phyloP scores from a whole-genome alignment of 1,284 basidiomycete genomes.

The Schizopora paradoxa region DNA sequence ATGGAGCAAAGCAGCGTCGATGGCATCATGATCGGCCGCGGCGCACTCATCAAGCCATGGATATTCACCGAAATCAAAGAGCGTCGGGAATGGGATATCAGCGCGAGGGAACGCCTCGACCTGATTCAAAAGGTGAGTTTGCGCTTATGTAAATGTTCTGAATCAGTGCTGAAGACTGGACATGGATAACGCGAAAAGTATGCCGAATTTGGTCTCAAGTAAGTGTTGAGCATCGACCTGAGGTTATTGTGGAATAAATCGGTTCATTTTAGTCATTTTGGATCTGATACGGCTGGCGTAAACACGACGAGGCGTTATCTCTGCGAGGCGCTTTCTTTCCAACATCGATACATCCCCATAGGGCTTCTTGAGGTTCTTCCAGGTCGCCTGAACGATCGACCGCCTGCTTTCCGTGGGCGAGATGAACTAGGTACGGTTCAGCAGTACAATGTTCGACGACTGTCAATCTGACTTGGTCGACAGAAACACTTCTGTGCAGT shows the following conservation, averaged over 20 bases:
- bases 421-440: conserved; percentile 69
- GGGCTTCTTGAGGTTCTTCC: conserved; percentile 88
- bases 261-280: conserved; percentile 59
- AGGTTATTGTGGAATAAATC: conserved; percentile 2
- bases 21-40: conserved; percentile 92
- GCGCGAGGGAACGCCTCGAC: conserved; percentile 84
- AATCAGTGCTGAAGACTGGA: too few relatives aligned
- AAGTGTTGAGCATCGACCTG: conserved; percentile 29
- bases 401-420: conserved; percentile 81
- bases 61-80: conserved; percentile 97
- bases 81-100: conserved; percentile 91
- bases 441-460: not conserved
- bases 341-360: conserved; percentile 91
- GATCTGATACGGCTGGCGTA: conserved; percentile 87
- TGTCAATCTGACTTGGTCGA: not conserved
- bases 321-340: conserved; percentile 93
- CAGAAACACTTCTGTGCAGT: conserved; percentile 83
- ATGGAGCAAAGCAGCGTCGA: conserved; percentile 81
- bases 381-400: conserved; percentile 82
- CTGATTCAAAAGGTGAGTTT: conserved; percentile 69
- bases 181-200: conserved; percentile 43
- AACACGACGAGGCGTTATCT: conserved; percentile 93
- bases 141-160: too few relatives aligned
- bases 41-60: conserved; percentile 95
- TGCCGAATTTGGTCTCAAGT: conserved; percentile 73